These are phyloP conservation scores for Coffea humblotiana DNA, from an alignment of 305 asterid species.

Conservation along the genomic window DNA sequence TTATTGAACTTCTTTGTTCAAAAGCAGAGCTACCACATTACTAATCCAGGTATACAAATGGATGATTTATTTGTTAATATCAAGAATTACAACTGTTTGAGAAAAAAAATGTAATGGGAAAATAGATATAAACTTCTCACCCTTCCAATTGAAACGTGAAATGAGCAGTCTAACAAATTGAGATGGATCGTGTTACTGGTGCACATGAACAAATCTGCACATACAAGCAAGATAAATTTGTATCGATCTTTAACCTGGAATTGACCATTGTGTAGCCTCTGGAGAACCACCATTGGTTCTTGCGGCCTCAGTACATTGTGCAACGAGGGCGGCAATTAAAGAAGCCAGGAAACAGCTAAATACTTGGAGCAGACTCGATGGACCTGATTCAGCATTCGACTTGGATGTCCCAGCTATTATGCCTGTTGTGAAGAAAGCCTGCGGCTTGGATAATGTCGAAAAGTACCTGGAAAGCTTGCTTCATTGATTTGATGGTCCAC, in stretches of 20 bases:
- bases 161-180: neutral
- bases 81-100: no score
- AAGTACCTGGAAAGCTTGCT: conserved; percentile 38
- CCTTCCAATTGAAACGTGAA: no score
- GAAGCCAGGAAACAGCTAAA: conserved; percentile 62
- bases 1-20: no score
- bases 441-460: conserved; percentile 57
- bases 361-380: conserved; percentile 48
- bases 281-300: conserved; percentile 78
- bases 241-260: neutral
- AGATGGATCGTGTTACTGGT: neutral
- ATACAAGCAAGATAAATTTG: neutral
- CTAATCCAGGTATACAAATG: no score
- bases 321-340: conserved; percentile 67
- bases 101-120: no score
- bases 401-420: conserved; percentile 65
- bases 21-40: no score
- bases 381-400: conserved; percentile 42
- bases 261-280: conserved; percentile 48
- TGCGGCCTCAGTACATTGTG: conserved; percentile 74
- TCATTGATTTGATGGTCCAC: conserved; percentile 2
- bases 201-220: neutral
- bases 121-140: no score
- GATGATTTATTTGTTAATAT: no score
- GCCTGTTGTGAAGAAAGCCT: conserved; percentile 65